Conservation (phyloP, 2,329 filamentous ascomycete species). For the Xylaria sp. region DNA sequence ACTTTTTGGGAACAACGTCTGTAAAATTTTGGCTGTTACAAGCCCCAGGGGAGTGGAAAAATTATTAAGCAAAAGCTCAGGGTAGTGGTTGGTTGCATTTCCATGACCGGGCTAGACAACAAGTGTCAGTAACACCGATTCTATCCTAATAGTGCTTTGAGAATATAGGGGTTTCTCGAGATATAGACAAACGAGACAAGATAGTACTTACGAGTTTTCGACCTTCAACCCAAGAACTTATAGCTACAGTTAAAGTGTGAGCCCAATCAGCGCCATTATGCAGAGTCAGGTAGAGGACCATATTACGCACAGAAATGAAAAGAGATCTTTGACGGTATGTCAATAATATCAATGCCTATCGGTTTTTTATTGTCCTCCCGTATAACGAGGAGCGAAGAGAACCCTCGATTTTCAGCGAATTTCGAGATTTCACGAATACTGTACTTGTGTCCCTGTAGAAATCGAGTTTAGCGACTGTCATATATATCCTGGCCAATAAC, state of each 20-base stretch:
- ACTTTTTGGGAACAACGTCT: conserved; percentile 79
- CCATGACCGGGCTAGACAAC: conserved; percentile 75
- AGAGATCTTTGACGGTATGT: conserved; percentile 85
- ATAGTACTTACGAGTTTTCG: conserved; percentile 69
- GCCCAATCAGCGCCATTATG: neutral
- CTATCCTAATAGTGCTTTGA: neutral
- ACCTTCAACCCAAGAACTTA: conserved; percentile 77
- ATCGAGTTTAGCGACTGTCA: conserved; percentile 16
- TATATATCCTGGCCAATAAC: neutral
- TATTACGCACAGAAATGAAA: conserved; percentile 78
- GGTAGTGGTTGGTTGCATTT: conserved; percentile 88
- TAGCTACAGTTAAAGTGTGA: conserved; percentile 51
- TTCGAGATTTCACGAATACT: conserved; percentile 88
- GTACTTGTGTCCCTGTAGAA: conserved; percentile 76
- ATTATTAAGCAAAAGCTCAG: conserved; percentile 88
- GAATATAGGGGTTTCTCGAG: neutral
- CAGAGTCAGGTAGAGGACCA: neutral
- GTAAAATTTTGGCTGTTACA: conserved; percentile 86
- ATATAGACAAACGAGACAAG: neutral
- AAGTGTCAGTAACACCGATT: conserved; percentile 11
- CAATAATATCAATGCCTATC: conserved; percentile 83
- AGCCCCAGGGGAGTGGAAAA: conserved; percentile 94
- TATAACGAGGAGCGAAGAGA: conserved; percentile 84
- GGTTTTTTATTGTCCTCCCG: conserved; percentile 91
- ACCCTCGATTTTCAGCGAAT: conserved; percentile 84